phyloP scores from a whole-genome alignment of 2,329 filamentous ascomycete species.

The Penicillium sp. region DNA sequence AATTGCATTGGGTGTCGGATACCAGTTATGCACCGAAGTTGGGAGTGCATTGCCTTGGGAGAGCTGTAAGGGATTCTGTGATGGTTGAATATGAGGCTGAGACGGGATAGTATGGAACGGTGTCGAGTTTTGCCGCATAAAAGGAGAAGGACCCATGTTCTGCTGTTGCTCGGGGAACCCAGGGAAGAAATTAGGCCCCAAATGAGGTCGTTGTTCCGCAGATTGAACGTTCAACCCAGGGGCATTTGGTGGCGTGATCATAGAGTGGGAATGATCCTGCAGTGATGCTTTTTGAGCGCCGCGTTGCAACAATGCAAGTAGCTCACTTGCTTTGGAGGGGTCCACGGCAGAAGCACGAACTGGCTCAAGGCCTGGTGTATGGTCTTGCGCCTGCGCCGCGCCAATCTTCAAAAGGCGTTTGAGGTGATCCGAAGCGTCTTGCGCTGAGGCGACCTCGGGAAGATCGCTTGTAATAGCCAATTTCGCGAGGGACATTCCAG shows the following conservation, averaged over 20 bases:
- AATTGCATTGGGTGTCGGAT: conserved; percentile 19
- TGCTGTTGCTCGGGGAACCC: conserved; percentile 38
- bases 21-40: conserved; percentile 18
- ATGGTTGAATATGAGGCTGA: conserved; percentile 12
- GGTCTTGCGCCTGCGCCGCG: conserved; percentile 12
- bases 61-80: conserved; percentile 8
- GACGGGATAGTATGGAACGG: conserved; percentile 15
- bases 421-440: conserved; percentile 52
- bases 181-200: conserved; percentile 47
- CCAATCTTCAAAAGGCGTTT: conserved; percentile 50
- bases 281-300: conserved; percentile 32
- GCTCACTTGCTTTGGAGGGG: conserved; percentile 49
- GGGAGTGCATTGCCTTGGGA: conserved; percentile 12
- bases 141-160: conserved; percentile 29
- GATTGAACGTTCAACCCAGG: conserved; percentile 53
- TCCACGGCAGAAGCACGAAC: conserved; percentile 30
- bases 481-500: conserved; percentile 21
- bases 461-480: conserved; percentile 39
- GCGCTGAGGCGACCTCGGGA: conserved; percentile 39
- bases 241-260: conserved; percentile 55
- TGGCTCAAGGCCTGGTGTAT: conserved; percentile 12
- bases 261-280: conserved; percentile 43
- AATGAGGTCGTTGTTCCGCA: conserved; percentile 53
- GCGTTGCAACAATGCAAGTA: conserved; percentile 57
- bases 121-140: conserved; percentile 26